These are phyloP conservation scores for Pseudogymnoascus sp. DNA, from an alignment of 2,329 filamentous ascomycete genomes.

Conservation along the genomic window DNA sequence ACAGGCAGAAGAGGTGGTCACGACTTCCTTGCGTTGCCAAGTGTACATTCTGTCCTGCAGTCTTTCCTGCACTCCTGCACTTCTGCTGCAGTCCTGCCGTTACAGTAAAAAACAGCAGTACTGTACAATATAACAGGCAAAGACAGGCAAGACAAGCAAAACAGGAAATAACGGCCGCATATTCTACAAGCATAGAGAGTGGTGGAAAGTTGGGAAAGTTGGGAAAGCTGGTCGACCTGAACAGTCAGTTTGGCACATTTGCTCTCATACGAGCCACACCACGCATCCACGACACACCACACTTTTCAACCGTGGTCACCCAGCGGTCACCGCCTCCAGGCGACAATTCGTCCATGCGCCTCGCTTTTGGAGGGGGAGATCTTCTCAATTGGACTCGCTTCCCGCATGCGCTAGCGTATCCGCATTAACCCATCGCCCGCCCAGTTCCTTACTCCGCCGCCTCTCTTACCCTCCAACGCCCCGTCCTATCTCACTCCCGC, in stretches of 20 bases:
- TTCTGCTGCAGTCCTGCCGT: not conserved
- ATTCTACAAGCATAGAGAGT: not conserved
- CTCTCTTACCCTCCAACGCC: slow-evolving; percentile 7
- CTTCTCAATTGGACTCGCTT: slow-evolving; percentile 11
- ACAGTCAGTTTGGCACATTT: not conserved
- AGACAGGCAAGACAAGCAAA: not conserved
- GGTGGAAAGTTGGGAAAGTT: not conserved
- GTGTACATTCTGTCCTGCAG: not conserved
- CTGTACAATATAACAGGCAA: not conserved
- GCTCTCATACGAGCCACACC: not conserved
- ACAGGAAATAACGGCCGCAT: not conserved
- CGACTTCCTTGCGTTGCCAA: slow-evolving; percentile 1
- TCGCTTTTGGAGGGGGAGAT: slow-evolving; percentile 7
- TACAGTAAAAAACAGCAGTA: not conserved
- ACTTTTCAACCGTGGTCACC: not conserved
- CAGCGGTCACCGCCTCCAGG: not conserved
- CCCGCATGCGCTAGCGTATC: slow-evolving; percentile 4
- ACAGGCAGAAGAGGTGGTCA: not conserved
- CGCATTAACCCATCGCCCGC: slow-evolving; percentile 8
- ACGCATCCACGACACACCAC: not conserved
- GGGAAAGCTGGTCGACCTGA: not conserved
- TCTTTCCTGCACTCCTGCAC: not conserved
- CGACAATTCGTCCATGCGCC: slow-evolving; percentile 4
- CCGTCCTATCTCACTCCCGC: slow-evolving; percentile 4
- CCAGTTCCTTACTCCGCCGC: slow-evolving; percentile 5